Conservation (phyloP, 176 grass and related monocot species). For the Aegilops speltoides region DNA sequence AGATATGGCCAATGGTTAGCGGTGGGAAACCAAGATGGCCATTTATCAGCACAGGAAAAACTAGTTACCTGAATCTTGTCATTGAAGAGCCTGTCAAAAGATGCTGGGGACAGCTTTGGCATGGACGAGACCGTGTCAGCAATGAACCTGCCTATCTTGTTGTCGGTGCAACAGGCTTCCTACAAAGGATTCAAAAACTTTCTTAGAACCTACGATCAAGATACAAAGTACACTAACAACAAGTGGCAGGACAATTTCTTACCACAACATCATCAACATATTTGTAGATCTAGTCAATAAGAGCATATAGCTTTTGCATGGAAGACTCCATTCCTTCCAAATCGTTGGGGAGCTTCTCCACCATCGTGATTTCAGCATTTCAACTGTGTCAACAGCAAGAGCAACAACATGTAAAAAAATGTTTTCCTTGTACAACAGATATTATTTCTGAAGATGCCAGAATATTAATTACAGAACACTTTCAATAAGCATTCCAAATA, state of each 20-base stretch:
- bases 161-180: slow-evolving; percentile 68
- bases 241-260: not conserved
- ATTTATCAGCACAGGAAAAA: not conserved
- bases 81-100: slow-evolving; percentile 92
- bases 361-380: slow-evolving; percentile 70
- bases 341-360: slow-evolving; percentile 92
- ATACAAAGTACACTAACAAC: not conserved
- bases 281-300: slow-evolving; percentile 93
- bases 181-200: slow-evolving; percentile 22
- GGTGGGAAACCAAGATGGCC: not conserved
- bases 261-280: slow-evolving; percentile 95
- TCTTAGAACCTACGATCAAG: not conserved
- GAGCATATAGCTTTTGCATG: slow-evolving; percentile 70
- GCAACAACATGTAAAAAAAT: not conserved
- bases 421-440: not conserved
- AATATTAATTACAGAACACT: not conserved
- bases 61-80: slow-evolving; percentile 77
- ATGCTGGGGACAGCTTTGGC: slow-evolving; percentile 69
- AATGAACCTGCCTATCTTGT: slow-evolving; percentile 72
- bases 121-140: slow-evolving; percentile 67
- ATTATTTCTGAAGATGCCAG: not conserved
- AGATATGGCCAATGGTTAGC: not conserved
- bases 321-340: slow-evolving; percentile 90
- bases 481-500: not conserved
- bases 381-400: slow-evolving; percentile 47